Base-by-base conservation (phyloP, 2,329 filamentous ascomycete genomes). In the Alternaria triticimaculans region DNA sequence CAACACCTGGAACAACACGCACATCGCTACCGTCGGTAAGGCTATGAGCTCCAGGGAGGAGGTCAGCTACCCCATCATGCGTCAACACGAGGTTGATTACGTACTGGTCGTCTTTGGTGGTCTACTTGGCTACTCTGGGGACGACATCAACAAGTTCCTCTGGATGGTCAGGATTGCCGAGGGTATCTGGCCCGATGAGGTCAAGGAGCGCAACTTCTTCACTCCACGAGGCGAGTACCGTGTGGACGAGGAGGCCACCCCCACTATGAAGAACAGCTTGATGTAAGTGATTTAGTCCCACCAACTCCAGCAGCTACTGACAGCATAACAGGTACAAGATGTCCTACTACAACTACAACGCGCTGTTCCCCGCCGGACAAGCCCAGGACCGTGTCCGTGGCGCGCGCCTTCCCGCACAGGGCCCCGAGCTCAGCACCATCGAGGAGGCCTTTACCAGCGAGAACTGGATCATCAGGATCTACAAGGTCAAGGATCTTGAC, bases 1-100 rank as follows among this genome's bases (percentile, higher is more conserved):
- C 86, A 99, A 99, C 84, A 99, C 96, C 3, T 99, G 96, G 96
- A 99, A 99, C 86, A 99, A 99, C 85, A 99, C 96, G 8, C 96
- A 99, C 81, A 99, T 99, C 82, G 96, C 96, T 57, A 99, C 96
- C 14, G 96, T 99, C 62, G 96, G 96, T 77, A 99, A 99, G 85
- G 96, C 96, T 45, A 98, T 99, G 96, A 96, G 92, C 83, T 97
- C 94, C 8, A 87, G 92, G 49, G 96, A 99, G 82, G 96, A 99
- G 81, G 94, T 98, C 82, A 97, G 94, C 84, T 99, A 99, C 82
- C 93, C 94, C 3, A 99, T 99, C 79, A 95, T 99, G 88, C 92
- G 94, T 71, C 93, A 98, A 82, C 96, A 99, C 77, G 96, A 99
- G 82, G 96, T 99, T 4, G 95, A 99, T 82, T 99, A 99, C 74